Evolutionary conservation across 495 filamentous ascomycete species (phyloP).

Genomic region (Umbilicaria muhlenbergii): DNA sequence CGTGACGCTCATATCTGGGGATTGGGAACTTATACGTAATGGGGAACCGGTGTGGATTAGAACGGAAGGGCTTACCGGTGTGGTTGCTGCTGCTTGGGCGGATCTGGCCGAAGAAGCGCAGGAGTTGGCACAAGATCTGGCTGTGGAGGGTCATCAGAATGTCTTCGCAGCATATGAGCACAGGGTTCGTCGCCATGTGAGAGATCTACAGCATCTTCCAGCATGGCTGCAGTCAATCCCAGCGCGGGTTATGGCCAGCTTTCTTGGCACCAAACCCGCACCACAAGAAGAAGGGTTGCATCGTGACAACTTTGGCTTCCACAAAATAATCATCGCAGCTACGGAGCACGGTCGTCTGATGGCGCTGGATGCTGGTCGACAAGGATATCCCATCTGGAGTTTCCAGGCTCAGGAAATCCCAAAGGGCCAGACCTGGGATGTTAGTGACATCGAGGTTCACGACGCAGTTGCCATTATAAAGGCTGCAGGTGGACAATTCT

Average conservation of each 20-base stretch:
- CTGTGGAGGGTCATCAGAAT: slow-evolving; percentile 74
- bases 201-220: slow-evolving; percentile 68
- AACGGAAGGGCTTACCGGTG: slow-evolving; percentile 62
- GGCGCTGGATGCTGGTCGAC: slow-evolving; percentile 59
- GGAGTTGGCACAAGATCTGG: slow-evolving; percentile 60
- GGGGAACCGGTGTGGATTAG: slow-evolving; percentile 68
- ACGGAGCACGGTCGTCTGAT: slow-evolving; percentile 68
- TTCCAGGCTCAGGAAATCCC: slow-evolving; percentile 40
- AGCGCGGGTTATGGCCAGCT: slow-evolving; percentile 46
- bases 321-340: slow-evolving; percentile 66
- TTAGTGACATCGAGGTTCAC: slow-evolving; percentile 48
- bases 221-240: slow-evolving; percentile 53
- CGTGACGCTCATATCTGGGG: slow-evolving; percentile 50
- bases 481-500: slow-evolving; percentile 18
- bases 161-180: slow-evolving; percentile 69
- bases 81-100: slow-evolving; percentile 62
- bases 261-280: slow-evolving; percentile 35
- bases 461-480: slow-evolving; percentile 27
- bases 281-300: slow-evolving; percentile 36
- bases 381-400: slow-evolving; percentile 63
- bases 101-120: slow-evolving; percentile 49
- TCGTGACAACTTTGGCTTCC: slow-evolving; percentile 73
- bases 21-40: slow-evolving; percentile 74
- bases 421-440: slow-evolving; percentile 40
- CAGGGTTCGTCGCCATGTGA: slow-evolving; percentile 64